Conservation (phyloP, 352 stramenopile genomes). For the Phytophthora melonis region DNA sequence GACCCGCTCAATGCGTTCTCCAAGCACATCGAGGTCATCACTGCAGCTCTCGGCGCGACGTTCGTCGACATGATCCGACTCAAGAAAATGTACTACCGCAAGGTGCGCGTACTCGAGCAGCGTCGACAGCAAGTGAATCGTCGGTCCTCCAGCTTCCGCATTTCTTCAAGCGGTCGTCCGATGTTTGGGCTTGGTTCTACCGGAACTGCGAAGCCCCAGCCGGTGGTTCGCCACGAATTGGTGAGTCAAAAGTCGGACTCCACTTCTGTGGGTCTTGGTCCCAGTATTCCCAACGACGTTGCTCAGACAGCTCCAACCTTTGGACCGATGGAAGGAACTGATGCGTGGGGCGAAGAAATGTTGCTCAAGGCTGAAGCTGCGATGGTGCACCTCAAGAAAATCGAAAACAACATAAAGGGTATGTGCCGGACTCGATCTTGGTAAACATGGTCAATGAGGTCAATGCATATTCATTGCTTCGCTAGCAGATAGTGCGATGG, state of each 20-base stretch:
- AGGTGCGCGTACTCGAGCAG: slow-evolving; percentile 31
- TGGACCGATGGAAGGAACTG: neutral
- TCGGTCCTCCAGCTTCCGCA: slow-evolving; percentile 24
- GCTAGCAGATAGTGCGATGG: neutral
- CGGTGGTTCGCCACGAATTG: neutral
- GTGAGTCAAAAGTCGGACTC: slow-evolving; percentile 8
- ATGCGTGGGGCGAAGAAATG: slow-evolving; percentile 54
- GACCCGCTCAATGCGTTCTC: slow-evolving; percentile 73
- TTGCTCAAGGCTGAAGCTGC: slow-evolving; percentile 53
- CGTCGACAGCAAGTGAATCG: slow-evolving; percentile 21
- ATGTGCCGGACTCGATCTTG: slow-evolving; percentile 17
- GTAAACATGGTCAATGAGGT: slow-evolving; percentile 15
- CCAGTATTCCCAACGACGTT: neutral
- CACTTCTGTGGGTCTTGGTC: neutral
- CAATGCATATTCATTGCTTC: slow-evolving; percentile 24
- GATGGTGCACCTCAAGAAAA: slow-evolving; percentile 51
- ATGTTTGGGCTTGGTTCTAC: neutral
- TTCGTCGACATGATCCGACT: slow-evolving; percentile 66
- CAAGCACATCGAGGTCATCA: slow-evolving; percentile 82
- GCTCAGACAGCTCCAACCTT: neutral
- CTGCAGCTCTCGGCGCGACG: slow-evolving; percentile 58
- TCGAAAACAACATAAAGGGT: slow-evolving; percentile 47
- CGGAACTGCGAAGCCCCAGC: neutral
- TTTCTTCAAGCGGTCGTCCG: slow-evolving; percentile 30
- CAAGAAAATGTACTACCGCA: slow-evolving; percentile 62